Evolutionary conservation across 2,329 filamentous ascomycete genomes (phyloP), one percentile per base, ranked within the genome.

Genomic region (Cladophialophora chaetospira): DNA sequence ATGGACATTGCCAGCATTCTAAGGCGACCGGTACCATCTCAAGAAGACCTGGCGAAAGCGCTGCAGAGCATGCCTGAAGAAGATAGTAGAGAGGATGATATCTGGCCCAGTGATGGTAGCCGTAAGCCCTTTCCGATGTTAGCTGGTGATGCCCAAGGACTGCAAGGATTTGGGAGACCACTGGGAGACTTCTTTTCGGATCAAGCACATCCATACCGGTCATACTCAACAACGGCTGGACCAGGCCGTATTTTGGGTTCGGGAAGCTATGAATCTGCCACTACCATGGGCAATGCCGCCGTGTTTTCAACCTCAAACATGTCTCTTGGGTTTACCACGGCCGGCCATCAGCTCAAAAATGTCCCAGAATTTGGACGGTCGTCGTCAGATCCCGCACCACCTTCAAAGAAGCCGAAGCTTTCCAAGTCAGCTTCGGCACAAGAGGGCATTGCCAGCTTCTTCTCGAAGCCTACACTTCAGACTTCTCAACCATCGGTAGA

Each of bases 1-100:
- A 78, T 81, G 35, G 82, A 84, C 26, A 82, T 94, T 5, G 87
- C 88, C 3, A 84, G 80, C 46, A 93, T 96, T 15, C 75, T 97
- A 3, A 73, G 81, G 5, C 81, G 89, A 55, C 71, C 77, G 1
- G 79, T 83, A 31, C 88, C 89, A 8, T 72, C 78, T 1, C 75
- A 82, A 47, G 72, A 79, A 45, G 71, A 75, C 26, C 79, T 91
- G 43, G 79, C 80, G 49, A 77, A 79, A 57, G 68, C 71, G 44
- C 67, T 77, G 60, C 60, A 67, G 31, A 64, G 64, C 54, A 79
- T 86, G 72, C 25, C 26, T 4, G 50, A 47, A 4, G 46, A 43
- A 19, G 81, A 80, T 55, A 79, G 75, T 40, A 74, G 78, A 0
- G 84, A 89, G 65, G 90, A 94, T 68, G 82, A 88, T 61, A 68